Percentiles rank a stretch among this genome's conserved stretches.
Evolutionary conservation across 805 yeast genomes (phyloP).

Genomic region (Lipomyces mesembrius): DNA sequence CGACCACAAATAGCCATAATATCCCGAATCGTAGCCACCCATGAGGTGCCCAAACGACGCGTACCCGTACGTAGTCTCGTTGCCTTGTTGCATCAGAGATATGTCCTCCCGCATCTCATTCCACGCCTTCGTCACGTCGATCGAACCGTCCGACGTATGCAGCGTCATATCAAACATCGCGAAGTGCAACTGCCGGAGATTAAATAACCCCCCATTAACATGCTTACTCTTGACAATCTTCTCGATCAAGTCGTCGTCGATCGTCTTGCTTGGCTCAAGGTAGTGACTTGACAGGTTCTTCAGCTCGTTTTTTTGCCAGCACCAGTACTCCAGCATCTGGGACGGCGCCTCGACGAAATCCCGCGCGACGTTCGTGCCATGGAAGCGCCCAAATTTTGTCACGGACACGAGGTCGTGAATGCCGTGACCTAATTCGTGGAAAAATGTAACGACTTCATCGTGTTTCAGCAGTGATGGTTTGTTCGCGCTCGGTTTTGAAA

Average conservation of each 20-base stretch:
- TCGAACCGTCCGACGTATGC: slow-evolving; percentile 59
- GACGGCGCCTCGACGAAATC: slow-evolving; percentile 94
- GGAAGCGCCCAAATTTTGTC: slow-evolving; percentile 68
- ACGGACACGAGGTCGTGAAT: slow-evolving; percentile 76
- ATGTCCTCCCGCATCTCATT: slow-evolving; percentile 67
- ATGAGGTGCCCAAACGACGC: slow-evolving; percentile 77
- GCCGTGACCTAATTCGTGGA: slow-evolving; percentile 91
- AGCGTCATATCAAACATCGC: slow-evolving; percentile 76
- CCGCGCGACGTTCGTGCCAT: slow-evolving; percentile 77
- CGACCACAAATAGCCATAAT: slow-evolving; percentile 86
- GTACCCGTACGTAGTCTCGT: slow-evolving; percentile 62
- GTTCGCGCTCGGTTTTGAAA: slow-evolving; percentile 69
- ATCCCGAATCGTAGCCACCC: slow-evolving; percentile 85
- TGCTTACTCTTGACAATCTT: slow-evolving; percentile 68
- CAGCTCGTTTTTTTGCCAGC: slow-evolving; percentile 72
- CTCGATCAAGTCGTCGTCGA: slow-evolving; percentile 61
- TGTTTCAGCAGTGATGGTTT: slow-evolving; percentile 80
- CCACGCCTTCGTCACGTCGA: slow-evolving; percentile 65
- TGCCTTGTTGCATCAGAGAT: slow-evolving; percentile 52
- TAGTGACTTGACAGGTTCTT: slow-evolving; percentile 68
- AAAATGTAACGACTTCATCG: slow-evolving; percentile 77
- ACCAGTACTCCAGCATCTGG: slow-evolving; percentile 86
- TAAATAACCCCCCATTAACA: slow-evolving; percentile 74
- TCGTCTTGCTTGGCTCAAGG: slow-evolving; percentile 56
- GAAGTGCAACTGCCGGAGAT: slow-evolving; percentile 76